These are phyloP conservation scores for Cantharellus anzutake DNA, from an alignment of 768 basidiomycete species.

Conservation along the genomic window DNA sequence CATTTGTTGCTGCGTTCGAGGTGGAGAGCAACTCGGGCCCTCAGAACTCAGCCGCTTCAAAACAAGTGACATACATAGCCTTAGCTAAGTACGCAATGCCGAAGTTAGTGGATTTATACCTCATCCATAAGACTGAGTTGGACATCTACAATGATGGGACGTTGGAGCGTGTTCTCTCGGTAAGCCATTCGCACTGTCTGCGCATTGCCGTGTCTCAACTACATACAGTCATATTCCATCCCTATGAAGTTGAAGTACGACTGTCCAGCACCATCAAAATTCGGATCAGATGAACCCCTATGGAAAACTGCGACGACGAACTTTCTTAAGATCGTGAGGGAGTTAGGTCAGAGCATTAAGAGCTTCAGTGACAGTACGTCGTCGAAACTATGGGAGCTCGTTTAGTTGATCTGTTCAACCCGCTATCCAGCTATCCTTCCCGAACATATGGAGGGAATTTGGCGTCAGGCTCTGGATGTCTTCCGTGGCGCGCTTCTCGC, in stretches of 20 bases:
- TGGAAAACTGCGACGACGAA: constrained; percentile 90
- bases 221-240: constrained; percentile 56
- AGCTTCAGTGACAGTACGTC: constrained; percentile 29
- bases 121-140: constrained; percentile 36
- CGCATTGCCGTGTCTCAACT: background rate
- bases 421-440: constrained; percentile 30
- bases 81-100: constrained; percentile 83
- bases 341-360: constrained; percentile 36
- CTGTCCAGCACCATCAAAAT: constrained; percentile 76
- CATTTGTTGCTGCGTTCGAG: constrained; percentile 69
- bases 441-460: constrained; percentile 60
- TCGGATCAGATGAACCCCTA: constrained; percentile 67
- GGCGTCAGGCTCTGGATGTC: constrained; percentile 67
- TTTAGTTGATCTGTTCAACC: background rate
- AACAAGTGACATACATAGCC: constrained; percentile 74
- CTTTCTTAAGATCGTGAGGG: constrained; percentile 56
- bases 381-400: background rate
- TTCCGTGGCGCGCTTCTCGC: constrained; percentile 68
- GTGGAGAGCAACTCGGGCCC: constrained; percentile 16
- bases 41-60: constrained; percentile 18
- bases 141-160: constrained; percentile 69
- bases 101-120: constrained; percentile 55
- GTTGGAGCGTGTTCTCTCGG: constrained; percentile 62
- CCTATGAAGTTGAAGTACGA: constrained; percentile 92
- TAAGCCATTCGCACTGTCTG: constrained; percentile 19